These are phyloP conservation scores for Solanum sitiens DNA, from an alignment of 257 asterid genomes.

Conservation along the genomic window DNA sequence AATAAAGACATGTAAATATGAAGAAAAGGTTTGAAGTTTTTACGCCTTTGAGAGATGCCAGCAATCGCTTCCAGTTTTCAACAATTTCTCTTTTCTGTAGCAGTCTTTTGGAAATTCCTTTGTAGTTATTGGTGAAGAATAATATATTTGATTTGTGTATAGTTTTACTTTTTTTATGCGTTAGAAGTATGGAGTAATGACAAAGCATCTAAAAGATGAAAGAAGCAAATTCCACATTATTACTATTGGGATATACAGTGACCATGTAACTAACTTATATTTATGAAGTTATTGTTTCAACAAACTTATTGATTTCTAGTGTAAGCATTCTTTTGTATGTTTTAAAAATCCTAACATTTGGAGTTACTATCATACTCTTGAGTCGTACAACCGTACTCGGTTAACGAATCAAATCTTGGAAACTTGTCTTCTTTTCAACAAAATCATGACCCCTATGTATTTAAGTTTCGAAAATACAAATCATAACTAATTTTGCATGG, in stretches of 20 bases:
- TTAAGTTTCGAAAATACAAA: background rate
- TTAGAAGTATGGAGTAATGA: background rate
- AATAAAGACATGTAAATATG: background rate
- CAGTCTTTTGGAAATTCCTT: background rate
- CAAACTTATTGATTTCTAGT: background rate
- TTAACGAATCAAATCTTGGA: background rate
- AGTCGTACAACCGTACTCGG: background rate
- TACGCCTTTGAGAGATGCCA: background rate
- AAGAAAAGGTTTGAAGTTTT: background rate
- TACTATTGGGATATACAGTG: background rate
- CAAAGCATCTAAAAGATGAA: background rate
- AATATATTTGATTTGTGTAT: background rate
- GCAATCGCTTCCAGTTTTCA: background rate
- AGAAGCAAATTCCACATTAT: background rate
- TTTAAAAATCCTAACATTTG: background rate
- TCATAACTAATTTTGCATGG: background rate
- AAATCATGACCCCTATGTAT: background rate
- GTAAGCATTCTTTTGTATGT: background rate
- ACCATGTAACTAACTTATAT: background rate
- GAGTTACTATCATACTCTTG: background rate
- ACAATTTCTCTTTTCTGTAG: background rate
- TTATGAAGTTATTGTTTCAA: background rate
- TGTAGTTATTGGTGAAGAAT: background rate
- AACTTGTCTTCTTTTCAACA: background rate
- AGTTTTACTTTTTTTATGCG: background rate